Percentiles rank a stretch among this genome's conserved stretches.
These are phyloP conservation scores for Leccinum aurantiacum DNA, from an alignment of 768 basidiomycete species.

Conservation along the genomic window DNA sequence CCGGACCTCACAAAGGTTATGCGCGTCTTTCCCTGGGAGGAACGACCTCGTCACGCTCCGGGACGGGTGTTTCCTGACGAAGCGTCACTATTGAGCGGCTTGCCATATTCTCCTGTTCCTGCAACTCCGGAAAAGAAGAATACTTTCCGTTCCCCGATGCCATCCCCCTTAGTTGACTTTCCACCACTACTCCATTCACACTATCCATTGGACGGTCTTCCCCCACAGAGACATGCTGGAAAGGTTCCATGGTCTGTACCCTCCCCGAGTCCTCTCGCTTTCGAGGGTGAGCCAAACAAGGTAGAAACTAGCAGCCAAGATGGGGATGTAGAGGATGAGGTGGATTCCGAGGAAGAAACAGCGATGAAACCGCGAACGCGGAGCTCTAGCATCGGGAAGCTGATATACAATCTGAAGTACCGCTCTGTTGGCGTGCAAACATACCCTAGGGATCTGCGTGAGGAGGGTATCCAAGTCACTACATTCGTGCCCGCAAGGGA, in stretches of 20 bases:
- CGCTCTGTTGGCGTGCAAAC: slow-evolving; percentile 74
- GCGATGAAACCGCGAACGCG: slow-evolving; percentile 35
- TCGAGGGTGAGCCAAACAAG: slow-evolving; percentile 33
- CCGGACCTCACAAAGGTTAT: slow-evolving; percentile 76
- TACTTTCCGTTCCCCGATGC: slow-evolving; percentile 25
- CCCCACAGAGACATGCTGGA: slow-evolving; percentile 74
- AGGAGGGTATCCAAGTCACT: slow-evolving; percentile 61
- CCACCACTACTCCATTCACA: slow-evolving; percentile 62
- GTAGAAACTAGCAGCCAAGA: slow-evolving; percentile 74
- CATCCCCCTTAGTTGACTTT: slow-evolving; percentile 43
- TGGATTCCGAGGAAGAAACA: slow-evolving; percentile 51
- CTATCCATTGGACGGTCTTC: slow-evolving; percentile 86
- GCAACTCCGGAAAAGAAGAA: slow-evolving; percentile 26
- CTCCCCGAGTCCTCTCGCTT: slow-evolving; percentile 36
- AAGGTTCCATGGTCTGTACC: slow-evolving; percentile 53
- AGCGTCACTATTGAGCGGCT: slow-evolving; percentile 48
- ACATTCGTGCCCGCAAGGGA: slow-evolving; percentile 16
- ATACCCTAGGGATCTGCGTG: slow-evolving; percentile 48
- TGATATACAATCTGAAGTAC: slow-evolving; percentile 44
- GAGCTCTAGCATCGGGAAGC: slow-evolving; percentile 31
- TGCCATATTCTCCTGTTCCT: slow-evolving; percentile 35
- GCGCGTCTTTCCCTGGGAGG: slow-evolving; percentile 95
- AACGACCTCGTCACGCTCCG: slow-evolving; percentile 63
- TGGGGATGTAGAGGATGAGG: slow-evolving; percentile 79
- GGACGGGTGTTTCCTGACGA: slow-evolving; percentile 72